phyloP scores from a whole-genome alignment of 768 basidiomycete genomes.

The Pleurotus sapidus region DNA sequence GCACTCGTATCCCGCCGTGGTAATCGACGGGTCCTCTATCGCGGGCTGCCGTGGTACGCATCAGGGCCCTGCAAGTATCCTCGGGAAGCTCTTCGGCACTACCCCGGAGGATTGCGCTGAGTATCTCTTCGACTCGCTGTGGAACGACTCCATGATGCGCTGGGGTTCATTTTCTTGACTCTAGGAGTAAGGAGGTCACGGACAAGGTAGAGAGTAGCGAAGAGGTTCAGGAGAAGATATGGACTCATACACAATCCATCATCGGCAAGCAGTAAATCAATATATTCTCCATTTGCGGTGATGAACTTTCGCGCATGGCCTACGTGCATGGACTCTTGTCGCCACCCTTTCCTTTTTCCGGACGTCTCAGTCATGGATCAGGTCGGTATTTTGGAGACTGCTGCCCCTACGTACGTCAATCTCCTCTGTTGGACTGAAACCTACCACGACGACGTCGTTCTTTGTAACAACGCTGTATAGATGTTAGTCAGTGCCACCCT shows the following conservation, averaged over 20 bases:
- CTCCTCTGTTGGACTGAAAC: too few species aligned
- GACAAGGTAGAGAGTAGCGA: not conserved
- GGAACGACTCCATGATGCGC: slow-evolving; percentile 12
- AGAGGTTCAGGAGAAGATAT: not conserved
- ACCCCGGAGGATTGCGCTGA: slow-evolving; percentile 28
- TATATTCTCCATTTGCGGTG: too few species aligned
- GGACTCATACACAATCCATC: not conserved
- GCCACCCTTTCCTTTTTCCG: too few species aligned
- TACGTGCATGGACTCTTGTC: too few species aligned
- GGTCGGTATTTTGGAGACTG: too few species aligned
- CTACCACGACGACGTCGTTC: too few species aligned
- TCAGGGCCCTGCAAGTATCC: slow-evolving; percentile 20
- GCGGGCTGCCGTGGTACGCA: slow-evolving; percentile 19
- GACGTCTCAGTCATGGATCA: too few species aligned
- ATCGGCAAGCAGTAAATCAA: too few species aligned
- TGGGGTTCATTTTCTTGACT: slow-evolving; percentile 1
- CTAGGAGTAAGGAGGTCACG: slow-evolving; percentile 4
- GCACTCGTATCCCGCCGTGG: slow-evolving; percentile 29
- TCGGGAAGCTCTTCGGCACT: slow-evolving; percentile 20
- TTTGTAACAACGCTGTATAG: too few species aligned
- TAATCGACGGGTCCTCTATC: slow-evolving; percentile 25
- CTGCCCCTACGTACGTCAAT: too few species aligned
- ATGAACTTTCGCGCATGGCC: too few species aligned
- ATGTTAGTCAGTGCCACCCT: too few species aligned
- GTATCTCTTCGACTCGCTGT: slow-evolving; percentile 31